Base-by-base conservation (phyloP, 2,329 filamentous ascomycete species). In the Leptoxyphium fumago region DNA sequence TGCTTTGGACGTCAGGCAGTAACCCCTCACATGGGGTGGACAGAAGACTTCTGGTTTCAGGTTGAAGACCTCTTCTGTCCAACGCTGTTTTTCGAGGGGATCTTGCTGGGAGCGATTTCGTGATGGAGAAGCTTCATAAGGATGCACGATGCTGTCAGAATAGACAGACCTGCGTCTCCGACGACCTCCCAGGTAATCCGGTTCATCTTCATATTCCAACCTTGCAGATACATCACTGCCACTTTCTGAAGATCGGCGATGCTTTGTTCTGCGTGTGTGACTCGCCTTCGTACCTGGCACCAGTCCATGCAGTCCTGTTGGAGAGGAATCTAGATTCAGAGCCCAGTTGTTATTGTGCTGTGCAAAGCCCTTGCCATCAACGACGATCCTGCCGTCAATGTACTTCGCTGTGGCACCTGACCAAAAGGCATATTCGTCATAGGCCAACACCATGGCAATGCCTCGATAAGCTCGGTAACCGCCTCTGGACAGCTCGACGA, bases 21-120 rank as follows among this genome's bases (percentile, higher is more conserved):
- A 51, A 1, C 50, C 50, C 2, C 45, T 42, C 8, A 48, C 41
- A 14, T 44, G 43, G 11, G 48, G 46, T 32, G 40, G 43, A 40
- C 50, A 52, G 34, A 52, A 48, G 1, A 41, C 44, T 43, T 50
- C 42, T 6, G 49, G 43, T 15, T 14, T 38, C 2, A 48, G 29
- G 5, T 46, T 45, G 17, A 50, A 46, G 11, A 49, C 40, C 9
- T 42, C 38, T 41, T 48, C 40, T 2, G 46, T 50, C 49, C 49
- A 51, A 6, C 42, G 42, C 32, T 50, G 46, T 15, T 36, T 38
- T 38, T 46, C 32, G 38, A 40, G 13, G 15, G 21, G 13, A 43
- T 42, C 10, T 36, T 29, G 30, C 43, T 39, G 21, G 49, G 38
- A 13, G 49, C 46, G 2, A 41, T 39, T 32, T 48, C 45, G 32